phyloP scores from a whole-genome alignment of 208 protist genomes.

The Trypanosoma avium region DNA sequence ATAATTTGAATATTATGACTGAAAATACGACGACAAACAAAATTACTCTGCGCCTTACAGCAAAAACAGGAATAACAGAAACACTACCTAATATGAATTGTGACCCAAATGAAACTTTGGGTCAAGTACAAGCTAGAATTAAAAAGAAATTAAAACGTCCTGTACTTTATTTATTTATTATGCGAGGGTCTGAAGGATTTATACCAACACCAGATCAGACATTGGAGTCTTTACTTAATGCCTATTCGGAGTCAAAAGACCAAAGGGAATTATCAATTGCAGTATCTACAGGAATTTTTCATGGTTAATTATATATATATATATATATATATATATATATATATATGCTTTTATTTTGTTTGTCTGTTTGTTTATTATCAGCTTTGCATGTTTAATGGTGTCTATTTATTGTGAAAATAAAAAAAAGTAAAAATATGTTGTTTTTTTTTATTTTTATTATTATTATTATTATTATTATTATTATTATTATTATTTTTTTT shows the following conservation, averaged over 20 bases:
- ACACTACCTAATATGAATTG: conserved; percentile 48
- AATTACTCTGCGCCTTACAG: conserved; percentile 51
- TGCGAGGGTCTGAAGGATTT: conserved; percentile 64
- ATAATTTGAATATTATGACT: background rate
- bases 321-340: no score
- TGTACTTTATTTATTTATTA: conserved; percentile 59
- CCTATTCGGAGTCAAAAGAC: conserved; percentile 44
- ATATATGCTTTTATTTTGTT: conserved; percentile 9
- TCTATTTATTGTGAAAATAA: background rate
- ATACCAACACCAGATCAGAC: conserved; percentile 73
- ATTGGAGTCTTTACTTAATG: conserved; percentile 46
- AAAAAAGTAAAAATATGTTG: background rate
- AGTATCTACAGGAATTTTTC: conserved; percentile 62
- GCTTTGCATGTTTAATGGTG: no score
- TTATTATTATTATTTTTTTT: no score
- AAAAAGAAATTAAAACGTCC: conserved; percentile 50
- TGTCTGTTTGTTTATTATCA: no score
- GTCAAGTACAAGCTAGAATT: conserved; percentile 55
- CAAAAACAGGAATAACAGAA: conserved; percentile 32
- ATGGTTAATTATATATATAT: conserved; percentile 57
- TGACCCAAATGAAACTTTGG: conserved; percentile 54
- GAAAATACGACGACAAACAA: conserved; percentile 30
- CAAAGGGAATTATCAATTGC: conserved; percentile 48
- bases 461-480: no score
- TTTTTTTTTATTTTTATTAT: background rate